A percentile compares a stretch with the other conserved stretches of the same genome.
phyloP scores from a whole-genome alignment of 2,329 filamentous ascomycete genomes.

The Clonostachys sp. region DNA sequence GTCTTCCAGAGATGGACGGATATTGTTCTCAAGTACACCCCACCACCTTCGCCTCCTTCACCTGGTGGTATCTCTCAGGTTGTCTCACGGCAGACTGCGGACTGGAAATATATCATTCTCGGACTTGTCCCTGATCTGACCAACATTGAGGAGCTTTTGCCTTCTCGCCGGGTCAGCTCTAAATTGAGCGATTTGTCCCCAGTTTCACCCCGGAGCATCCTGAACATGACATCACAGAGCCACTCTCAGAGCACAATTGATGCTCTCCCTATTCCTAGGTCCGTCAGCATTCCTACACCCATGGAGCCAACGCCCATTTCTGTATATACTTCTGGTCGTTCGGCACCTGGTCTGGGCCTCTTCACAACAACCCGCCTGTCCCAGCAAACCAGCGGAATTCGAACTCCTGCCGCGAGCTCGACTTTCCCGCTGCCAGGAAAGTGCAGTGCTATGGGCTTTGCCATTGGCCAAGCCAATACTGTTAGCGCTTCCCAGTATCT shows the following conservation, averaged over 20 bases:
- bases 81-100: slow-evolving; percentile 37
- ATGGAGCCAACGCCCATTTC: slow-evolving; percentile 43
- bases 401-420: slow-evolving; percentile 56
- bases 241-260: background rate
- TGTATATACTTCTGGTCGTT: slow-evolving; percentile 36
- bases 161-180: slow-evolving; percentile 17
- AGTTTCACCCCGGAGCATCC: slow-evolving; percentile 35
- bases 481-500: slow-evolving; percentile 39
- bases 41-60: slow-evolving; percentile 58
- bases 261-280: slow-evolving; percentile 17
- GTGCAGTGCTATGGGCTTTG: slow-evolving; percentile 54
- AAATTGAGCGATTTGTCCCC: slow-evolving; percentile 26
- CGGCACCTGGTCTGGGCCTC: slow-evolving; percentile 48
- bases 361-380: slow-evolving; percentile 56
- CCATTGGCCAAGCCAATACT: slow-evolving; percentile 50
- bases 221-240: slow-evolving; percentile 34
- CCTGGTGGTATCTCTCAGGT: slow-evolving; percentile 39
- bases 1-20: slow-evolving; percentile 93
- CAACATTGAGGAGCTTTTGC: slow-evolving; percentile 50
- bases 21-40: slow-evolving; percentile 81
- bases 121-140: slow-evolving; percentile 52
- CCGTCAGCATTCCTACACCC: slow-evolving; percentile 32
- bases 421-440: slow-evolving; percentile 43
- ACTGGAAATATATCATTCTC: slow-evolving; percentile 57
- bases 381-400: slow-evolving; percentile 48